Evolutionary conservation across 208 protist species (phyloP).

Genomic region (Acanthamoeba sp.): DNA sequence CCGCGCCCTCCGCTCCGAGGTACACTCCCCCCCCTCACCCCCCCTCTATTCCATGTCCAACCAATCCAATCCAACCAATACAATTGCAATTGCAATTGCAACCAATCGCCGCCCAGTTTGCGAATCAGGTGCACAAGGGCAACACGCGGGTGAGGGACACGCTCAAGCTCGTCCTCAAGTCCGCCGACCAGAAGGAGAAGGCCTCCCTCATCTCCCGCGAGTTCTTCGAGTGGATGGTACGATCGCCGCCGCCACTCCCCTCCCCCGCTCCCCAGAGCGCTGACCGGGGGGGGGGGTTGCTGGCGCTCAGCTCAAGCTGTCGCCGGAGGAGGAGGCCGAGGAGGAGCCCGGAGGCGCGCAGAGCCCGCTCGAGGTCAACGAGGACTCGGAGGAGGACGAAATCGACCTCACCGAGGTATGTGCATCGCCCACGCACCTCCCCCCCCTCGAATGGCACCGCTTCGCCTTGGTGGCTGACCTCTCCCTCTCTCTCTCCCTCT

Average conservation of each 20-base stretch:
- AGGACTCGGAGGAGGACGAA: conserved; percentile 71
- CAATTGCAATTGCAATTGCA: too few species aligned
- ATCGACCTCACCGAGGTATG: conserved; percentile 71
- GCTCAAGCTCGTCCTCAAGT: conserved; percentile 53
- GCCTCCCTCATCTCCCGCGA: conserved; percentile 67
- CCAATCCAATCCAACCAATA: too few species aligned
- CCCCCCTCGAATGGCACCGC: too few species aligned
- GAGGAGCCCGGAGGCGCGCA: conserved; percentile 25
- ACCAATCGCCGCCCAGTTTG: background rate
- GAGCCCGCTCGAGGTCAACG: conserved; percentile 5
- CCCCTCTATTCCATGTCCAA: too few species aligned
- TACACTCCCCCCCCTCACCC: background rate
- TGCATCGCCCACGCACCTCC: background rate
- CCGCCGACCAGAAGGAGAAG: conserved; percentile 69
- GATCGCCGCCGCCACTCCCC: background rate
- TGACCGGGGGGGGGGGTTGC: too few species aligned
- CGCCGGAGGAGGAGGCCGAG: conserved; percentile 48
- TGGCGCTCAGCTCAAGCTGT: conserved; percentile 56
- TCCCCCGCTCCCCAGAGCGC: background rate
- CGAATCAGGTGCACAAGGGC: conserved; percentile 33
- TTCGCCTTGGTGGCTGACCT: too few species aligned
- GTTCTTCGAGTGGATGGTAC: conserved; percentile 56
- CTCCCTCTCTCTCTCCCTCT: too few species aligned
- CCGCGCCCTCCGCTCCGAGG: conserved; percentile 15
- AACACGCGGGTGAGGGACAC: conserved; percentile 37